A percentile compares a stretch with the other conserved stretches of the same genome.
These are phyloP conservation scores for Fusarium caatingaense DNA, from an alignment of 2,329 filamentous ascomycete species.

Conservation along the genomic window DNA sequence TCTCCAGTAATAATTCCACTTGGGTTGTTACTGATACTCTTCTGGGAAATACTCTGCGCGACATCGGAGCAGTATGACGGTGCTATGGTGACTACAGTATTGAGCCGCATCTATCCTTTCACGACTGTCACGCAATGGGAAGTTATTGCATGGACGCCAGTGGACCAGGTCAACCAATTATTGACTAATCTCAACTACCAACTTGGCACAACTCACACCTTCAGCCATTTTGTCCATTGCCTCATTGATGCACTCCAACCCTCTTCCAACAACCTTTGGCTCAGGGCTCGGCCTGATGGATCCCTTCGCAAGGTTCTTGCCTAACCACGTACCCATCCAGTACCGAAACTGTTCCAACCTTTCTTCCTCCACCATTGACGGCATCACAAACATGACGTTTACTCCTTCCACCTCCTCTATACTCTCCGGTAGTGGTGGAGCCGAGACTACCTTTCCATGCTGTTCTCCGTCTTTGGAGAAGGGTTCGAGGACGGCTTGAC, in stretches of 20 bases:
- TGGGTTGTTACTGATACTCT: not conserved
- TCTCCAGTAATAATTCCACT: not conserved
- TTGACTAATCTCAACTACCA: constrained; percentile 54
- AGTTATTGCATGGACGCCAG: too few relatives aligned
- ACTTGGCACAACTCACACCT: constrained; percentile 58
- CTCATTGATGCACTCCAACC: constrained; percentile 52
- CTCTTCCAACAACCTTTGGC: constrained; percentile 52
- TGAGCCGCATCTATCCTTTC: not conserved
- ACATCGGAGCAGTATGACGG: not conserved
- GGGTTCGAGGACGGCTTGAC: constrained; percentile 53
- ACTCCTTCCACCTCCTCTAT: constrained; percentile 48
- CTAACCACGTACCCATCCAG: constrained; percentile 55
- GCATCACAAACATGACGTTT: constrained; percentile 54
- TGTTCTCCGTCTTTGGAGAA: constrained; percentile 41
- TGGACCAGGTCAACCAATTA: constrained; percentile 21
- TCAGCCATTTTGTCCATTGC: constrained; percentile 51
- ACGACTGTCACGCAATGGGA: too few relatives aligned
- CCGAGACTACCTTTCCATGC: constrained; percentile 52
- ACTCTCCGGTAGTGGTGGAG: constrained; percentile 50
- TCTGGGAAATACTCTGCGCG: not conserved
- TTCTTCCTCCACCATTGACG: constrained; percentile 50
- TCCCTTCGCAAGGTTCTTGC: constrained; percentile 48
- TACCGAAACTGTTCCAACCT: constrained; percentile 54
- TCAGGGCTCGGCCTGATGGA: constrained; percentile 54
- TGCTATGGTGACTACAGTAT: too few relatives aligned